Base-by-base conservation (phyloP, 768 basidiomycete species). In the Hemileccinum impolitum region DNA sequence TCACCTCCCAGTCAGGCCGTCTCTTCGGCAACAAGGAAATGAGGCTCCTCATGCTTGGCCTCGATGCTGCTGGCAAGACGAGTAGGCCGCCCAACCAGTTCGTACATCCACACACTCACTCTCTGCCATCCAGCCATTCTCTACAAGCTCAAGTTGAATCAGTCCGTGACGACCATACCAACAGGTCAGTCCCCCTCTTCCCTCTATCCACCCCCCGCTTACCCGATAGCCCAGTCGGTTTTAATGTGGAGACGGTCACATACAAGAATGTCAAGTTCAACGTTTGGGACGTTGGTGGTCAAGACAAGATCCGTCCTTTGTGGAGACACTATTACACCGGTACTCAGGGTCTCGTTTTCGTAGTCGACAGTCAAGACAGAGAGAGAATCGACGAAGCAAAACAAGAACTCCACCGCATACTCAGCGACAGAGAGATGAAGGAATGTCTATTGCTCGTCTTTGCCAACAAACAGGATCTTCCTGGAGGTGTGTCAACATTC, bases 321-420 rank as follows among this genome's bases (percentile, higher is more conserved):
- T 98, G 95, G 95, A 80, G 95, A 72, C 95, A 98, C 71, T 98
- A 98, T 71, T 98, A 97, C 75, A 97, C 95, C 12, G 95, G 95
- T 52, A 98, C 95, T 1, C 95, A 98, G 72, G 95, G 94, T 49
- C 84, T 98, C 55, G 94, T 98, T 47, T 98, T 96, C 66, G 95
- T 98, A 49, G 93, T 98, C 50, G 95, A 98, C 72, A 94, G 92
- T 54, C 90, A 93, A 64, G 95, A 98, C 69, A 75, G 90, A 52
- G 93, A 95, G 61, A 82, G 95, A 51, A 87, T 98, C 63, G 94
- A 97, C 66, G 95, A 98, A 72, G 95, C 95, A 32, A 89, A 93
- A 64, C 86, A 89, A 64, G 95, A 98, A 71, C 74, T 98, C 25
- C 94, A 97, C 64, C 82, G 94, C 52, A 97, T 98, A 73, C 76